A percentile compares a stretch with the other conserved stretches of the same genome.
Conservation (phyloP, 2,329 filamentous ascomycete genomes). For the Alternaria sp. region DNA sequence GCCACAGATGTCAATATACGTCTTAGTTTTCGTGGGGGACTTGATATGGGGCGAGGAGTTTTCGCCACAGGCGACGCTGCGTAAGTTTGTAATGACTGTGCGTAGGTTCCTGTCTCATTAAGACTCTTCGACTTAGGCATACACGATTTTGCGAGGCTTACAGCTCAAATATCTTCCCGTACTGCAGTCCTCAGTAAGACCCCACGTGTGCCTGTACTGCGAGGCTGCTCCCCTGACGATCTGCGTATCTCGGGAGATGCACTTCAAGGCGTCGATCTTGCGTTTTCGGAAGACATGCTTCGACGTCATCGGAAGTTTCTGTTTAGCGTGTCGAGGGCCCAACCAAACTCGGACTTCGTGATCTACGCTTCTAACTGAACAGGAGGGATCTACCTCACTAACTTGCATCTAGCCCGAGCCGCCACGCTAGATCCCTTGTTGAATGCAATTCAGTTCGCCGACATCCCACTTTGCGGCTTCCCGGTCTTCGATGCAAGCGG, state of each 20-base stretch:
- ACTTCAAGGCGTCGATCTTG: slow-evolving; percentile 13
- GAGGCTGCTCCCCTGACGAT: slow-evolving; percentile 19
- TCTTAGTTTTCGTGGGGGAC: not conserved
- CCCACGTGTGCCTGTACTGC: not conserved
- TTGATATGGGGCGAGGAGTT: not conserved
- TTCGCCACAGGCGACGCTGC: not conserved
- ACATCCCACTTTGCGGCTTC: slow-evolving; percentile 1
- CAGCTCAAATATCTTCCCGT: not conserved
- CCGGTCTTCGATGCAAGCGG: not conserved
- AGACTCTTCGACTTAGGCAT: not conserved
- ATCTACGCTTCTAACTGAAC: slow-evolving; percentile 2
- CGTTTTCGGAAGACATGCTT: slow-evolving; percentile 1
- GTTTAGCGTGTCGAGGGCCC: not conserved
- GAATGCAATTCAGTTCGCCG: not conserved
- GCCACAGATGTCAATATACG: not conserved
- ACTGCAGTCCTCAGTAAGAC: not conserved
- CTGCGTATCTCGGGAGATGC: not conserved
- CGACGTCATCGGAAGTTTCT: slow-evolving; percentile 1
- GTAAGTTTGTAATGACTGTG: not conserved
- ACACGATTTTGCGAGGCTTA: not conserved
- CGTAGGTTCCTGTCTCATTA: not conserved
- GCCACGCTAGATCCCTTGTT: not conserved
- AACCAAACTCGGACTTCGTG: not conserved
- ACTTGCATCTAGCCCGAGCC: not conserved
- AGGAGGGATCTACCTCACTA: not conserved